Evolutionary conservation across 495 filamentous ascomycete genomes (phyloP).

Genomic region (Daldinia concentrica): DNA sequence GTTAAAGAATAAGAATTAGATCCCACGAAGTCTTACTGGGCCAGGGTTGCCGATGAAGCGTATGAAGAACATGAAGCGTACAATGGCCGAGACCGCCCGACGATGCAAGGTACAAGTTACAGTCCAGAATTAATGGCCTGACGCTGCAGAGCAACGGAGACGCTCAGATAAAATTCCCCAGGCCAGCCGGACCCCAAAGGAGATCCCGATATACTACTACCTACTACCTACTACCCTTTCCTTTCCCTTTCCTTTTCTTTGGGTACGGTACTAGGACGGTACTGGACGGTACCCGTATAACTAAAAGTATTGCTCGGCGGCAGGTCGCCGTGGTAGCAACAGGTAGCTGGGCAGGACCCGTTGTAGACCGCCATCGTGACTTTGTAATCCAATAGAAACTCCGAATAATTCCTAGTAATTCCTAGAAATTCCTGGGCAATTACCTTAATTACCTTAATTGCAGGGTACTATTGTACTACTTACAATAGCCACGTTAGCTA

Average conservation of each 20-base stretch:
- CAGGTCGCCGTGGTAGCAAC: conserved; percentile 15
- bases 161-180: conserved; percentile 37
- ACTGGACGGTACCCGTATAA: background rate
- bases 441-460: background rate
- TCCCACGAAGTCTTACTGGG: conserved; percentile 20
- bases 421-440: background rate
- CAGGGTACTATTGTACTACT: background rate
- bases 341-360: background rate
- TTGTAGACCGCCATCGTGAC: background rate
- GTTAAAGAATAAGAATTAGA: conserved; percentile 46
- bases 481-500: no score
- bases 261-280: background rate
- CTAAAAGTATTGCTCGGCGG: conserved; percentile 6
- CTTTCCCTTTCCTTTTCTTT: background rate
- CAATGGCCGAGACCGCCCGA: conserved; percentile 52
- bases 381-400: background rate
- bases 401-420: conserved; percentile 11
- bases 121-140: conserved; percentile 46
- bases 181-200: conserved; percentile 23
- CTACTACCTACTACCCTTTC: no score
- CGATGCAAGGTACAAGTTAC: conserved; percentile 44
- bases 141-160: conserved; percentile 46
- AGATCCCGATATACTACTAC: conserved; percentile 33
- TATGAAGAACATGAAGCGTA: conserved; percentile 4
- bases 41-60: conserved; percentile 9